Percentiles rank a stretch among this genome's conserved stretches.
These are phyloP conservation scores for Apiotrichum brassicae DNA, from an alignment of 1,284 basidiomycete genomes.

Conservation along the genomic window DNA sequence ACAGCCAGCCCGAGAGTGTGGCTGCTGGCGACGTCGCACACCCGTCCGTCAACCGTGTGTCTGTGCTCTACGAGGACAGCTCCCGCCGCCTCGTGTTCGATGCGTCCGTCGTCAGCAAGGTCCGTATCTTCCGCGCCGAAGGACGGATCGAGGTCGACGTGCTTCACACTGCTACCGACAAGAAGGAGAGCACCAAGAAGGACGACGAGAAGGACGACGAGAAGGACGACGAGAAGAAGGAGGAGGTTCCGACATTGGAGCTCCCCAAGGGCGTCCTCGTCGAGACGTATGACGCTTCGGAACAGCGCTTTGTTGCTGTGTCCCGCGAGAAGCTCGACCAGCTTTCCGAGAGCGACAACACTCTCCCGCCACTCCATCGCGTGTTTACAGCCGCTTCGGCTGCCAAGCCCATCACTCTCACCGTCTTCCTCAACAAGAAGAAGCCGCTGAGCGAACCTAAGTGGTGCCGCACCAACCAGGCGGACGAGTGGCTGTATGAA, in stretches of 20 bases:
- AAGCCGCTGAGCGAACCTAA: slow-evolving; percentile 86
- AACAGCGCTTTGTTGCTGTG: slow-evolving; percentile 40
- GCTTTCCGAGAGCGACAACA: slow-evolving; percentile 18
- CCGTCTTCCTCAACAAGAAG: slow-evolving; percentile 67
- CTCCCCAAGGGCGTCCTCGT: slow-evolving; percentile 44
- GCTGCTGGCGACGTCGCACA: slow-evolving; percentile 10
- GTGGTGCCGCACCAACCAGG: slow-evolving; percentile 90
- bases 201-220: slow-evolving; percentile 9
- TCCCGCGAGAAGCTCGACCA: slow-evolving; percentile 26
- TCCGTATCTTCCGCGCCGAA: slow-evolving; percentile 73
- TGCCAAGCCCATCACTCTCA: slow-evolving; percentile 32
- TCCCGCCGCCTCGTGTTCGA: slow-evolving; percentile 80
- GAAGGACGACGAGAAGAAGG: slow-evolving; percentile 4
- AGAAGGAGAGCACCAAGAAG: slow-evolving; percentile 7
- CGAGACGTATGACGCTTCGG: slow-evolving; percentile 39
- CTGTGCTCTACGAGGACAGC: slow-evolving; percentile 85
- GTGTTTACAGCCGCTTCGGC: slow-evolving; percentile 19
- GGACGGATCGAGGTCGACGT: slow-evolving; percentile 74
- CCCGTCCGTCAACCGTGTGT: slow-evolving; percentile 53
- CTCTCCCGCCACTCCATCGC: slow-evolving; percentile 18
- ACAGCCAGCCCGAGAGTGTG: slow-evolving; percentile 18
- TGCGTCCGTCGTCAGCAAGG: slow-evolving; percentile 71
- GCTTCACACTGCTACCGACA: slow-evolving; percentile 29
- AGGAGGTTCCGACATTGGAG: slow-evolving; percentile 7
- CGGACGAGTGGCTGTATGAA: slow-evolving; percentile 84